phyloP scores from a whole-genome alignment of 2,329 filamentous ascomycete species.

The Aspergillus floridensis region DNA sequence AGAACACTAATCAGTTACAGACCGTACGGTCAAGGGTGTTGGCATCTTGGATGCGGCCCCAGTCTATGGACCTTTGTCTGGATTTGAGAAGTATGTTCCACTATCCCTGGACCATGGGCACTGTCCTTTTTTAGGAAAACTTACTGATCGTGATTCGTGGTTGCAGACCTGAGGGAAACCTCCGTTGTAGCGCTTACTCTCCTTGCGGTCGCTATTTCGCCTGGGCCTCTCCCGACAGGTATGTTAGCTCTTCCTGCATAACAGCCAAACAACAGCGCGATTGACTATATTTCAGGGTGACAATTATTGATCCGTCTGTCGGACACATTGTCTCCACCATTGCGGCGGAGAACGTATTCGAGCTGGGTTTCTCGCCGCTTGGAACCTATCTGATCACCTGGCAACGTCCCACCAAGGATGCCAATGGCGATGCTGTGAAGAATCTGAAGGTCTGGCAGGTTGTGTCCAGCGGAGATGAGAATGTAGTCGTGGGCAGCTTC shows the following conservation, averaged over 20 bases:
- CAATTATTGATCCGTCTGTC: constrained; percentile 75
- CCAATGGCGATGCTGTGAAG: constrained; percentile 87
- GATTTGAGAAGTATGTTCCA: constrained; percentile 59
- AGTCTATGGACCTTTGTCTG: constrained; percentile 78
- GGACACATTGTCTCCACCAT: constrained; percentile 74
- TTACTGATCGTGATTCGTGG: constrained; percentile 11
- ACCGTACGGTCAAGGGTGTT: constrained; percentile 94
- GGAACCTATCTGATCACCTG: constrained; percentile 95
- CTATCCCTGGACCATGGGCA: not conserved
- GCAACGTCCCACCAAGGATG: constrained; percentile 91
- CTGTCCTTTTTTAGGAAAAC: too few species aligned
- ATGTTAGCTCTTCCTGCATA: constrained; percentile 25
- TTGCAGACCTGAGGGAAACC: constrained; percentile 80
- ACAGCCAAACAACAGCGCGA: not conserved
- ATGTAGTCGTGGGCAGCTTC: constrained; percentile 74
- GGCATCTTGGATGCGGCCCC: constrained; percentile 90
- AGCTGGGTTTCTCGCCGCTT: constrained; percentile 87
- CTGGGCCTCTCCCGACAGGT: constrained; percentile 81
- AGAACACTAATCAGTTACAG: constrained; percentile 42
- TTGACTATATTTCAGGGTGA: constrained; percentile 57
- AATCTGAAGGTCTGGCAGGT: constrained; percentile 97
- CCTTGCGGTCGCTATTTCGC: constrained; percentile 94
- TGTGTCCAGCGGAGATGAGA: constrained; percentile 63
- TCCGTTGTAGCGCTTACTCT: constrained; percentile 93
- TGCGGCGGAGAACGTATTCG: constrained; percentile 80